These are phyloP conservation scores for Cucurbita moschata DNA, from an alignment of 306 rosid species.

Conservation along the genomic window DNA sequence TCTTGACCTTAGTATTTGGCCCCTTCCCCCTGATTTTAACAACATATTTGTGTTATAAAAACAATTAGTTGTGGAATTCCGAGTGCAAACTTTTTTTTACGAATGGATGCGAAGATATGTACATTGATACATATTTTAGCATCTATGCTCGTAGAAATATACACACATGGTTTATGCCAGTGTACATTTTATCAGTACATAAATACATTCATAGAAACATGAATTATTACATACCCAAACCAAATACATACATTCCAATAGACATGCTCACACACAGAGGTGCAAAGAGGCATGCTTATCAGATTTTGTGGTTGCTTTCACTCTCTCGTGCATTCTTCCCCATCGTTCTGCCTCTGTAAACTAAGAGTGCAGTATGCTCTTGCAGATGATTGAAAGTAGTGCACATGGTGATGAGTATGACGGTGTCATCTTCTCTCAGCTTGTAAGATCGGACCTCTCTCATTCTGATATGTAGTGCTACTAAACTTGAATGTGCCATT, in stretches of 20 bases:
- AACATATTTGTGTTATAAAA: background rate
- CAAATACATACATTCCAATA: background rate
- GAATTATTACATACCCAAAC: background rate
- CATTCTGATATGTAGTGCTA: background rate
- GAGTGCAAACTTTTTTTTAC: background rate
- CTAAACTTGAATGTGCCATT: background rate
- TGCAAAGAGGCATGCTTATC: background rate
- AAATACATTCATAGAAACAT: background rate
- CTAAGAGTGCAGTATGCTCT: conserved; percentile 10
- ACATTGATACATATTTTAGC: background rate
- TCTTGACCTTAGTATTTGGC: background rate
- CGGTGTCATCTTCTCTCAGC: conserved; percentile 98
- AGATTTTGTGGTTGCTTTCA: background rate
- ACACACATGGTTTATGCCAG: background rate
- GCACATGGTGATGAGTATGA: conserved; percentile 94
- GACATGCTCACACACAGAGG: background rate
- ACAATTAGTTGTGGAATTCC: background rate
- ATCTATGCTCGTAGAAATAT: background rate
- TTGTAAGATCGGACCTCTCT: conserved; percentile 41
- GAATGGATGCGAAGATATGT: background rate
- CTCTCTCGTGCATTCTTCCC: background rate
- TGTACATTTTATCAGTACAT: background rate
- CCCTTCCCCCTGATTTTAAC: background rate
- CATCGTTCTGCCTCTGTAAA: conserved; percentile 2
- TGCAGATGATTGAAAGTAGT: conserved; percentile 99